phyloP scores from a whole-genome alignment of 768 basidiomycete species.

The Collybia mongolica region DNA sequence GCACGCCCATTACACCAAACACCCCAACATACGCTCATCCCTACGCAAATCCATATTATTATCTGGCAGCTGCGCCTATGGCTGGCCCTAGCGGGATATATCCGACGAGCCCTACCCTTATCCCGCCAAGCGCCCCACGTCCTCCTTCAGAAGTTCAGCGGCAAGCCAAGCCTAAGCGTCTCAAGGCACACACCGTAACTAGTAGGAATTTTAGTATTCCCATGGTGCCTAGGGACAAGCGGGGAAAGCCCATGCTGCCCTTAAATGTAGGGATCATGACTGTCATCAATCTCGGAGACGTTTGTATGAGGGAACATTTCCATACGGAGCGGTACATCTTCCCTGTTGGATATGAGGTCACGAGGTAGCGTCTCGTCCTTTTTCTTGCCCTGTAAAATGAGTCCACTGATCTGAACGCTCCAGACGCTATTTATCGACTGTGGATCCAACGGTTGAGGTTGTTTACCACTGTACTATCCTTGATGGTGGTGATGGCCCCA shows the following conservation, averaged over 20 bases:
- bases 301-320: constrained; percentile 82
- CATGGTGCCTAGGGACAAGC: constrained; percentile 72
- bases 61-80: constrained; percentile 38
- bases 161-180: constrained; percentile 68
- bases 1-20: constrained; percentile 36
- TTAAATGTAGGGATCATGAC: constrained; percentile 88
- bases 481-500: constrained; percentile 82
- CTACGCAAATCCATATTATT: constrained; percentile 39
- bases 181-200: constrained; percentile 80
- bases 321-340: constrained; percentile 89
- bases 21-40: constrained; percentile 31
- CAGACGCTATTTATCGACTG: constrained; percentile 78
- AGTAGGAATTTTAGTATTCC: constrained; percentile 78
- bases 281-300: constrained; percentile 68
- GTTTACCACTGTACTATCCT: constrained; percentile 83
- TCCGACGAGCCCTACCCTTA: constrained; percentile 26
- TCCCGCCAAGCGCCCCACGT: constrained; percentile 21
- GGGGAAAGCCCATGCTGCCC: constrained; percentile 69
- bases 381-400: neutral
- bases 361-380: constrained; percentile 46
- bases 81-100: constrained; percentile 35
- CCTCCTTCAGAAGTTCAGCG: constrained; percentile 36
- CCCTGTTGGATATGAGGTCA: constrained; percentile 84
- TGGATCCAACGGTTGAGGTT: constrained; percentile 63
- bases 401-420: constrained; percentile 6